A percentile compares a stretch with the other conserved stretches of the same genome.
Evolutionary conservation across 148 eudicot species (phyloP).

Genomic region (Chenopodium album): DNA sequence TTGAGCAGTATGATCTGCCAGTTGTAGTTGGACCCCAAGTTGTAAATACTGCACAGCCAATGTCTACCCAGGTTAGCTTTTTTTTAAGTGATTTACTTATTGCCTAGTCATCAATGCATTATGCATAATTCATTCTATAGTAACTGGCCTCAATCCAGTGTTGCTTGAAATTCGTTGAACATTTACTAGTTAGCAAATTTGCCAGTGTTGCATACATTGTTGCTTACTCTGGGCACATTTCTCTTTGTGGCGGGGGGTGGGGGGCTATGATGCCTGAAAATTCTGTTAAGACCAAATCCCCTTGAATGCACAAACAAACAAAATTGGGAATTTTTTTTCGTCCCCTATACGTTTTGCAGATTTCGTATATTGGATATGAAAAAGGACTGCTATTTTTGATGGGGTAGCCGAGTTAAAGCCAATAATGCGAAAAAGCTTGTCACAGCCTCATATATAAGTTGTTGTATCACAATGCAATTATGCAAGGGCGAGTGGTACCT

Average conservation of each 20-base stretch:
- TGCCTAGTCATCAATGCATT: slow-evolving; percentile 2
- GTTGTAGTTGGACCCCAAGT: slow-evolving; percentile 83
- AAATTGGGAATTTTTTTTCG: too few species aligned
- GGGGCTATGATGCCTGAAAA: neutral
- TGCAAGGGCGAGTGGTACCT: neutral
- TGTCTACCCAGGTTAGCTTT: slow-evolving; percentile 58
- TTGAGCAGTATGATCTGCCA: slow-evolving; percentile 97
- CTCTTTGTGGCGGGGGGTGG: neutral
- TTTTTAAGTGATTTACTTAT: neutral
- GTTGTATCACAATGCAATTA: neutral
- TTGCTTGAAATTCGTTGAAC: neutral
- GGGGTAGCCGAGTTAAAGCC: neutral
- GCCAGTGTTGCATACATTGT: neutral
- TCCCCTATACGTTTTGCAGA: too few species aligned
- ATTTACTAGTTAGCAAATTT: neutral
- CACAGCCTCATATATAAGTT: too few species aligned
- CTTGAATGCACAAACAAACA: neutral
- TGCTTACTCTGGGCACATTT: neutral
- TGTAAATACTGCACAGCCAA: slow-evolving; percentile 47
- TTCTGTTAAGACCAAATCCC: neutral
- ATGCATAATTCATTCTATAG: neutral
- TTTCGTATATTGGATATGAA: neutral
- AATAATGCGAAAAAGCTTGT: neutral
- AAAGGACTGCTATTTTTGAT: neutral
- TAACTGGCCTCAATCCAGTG: neutral